These are phyloP conservation scores for Pharnaceum exiguum DNA, from an alignment of 148 eudicot genomes.

Conservation along the genomic window DNA sequence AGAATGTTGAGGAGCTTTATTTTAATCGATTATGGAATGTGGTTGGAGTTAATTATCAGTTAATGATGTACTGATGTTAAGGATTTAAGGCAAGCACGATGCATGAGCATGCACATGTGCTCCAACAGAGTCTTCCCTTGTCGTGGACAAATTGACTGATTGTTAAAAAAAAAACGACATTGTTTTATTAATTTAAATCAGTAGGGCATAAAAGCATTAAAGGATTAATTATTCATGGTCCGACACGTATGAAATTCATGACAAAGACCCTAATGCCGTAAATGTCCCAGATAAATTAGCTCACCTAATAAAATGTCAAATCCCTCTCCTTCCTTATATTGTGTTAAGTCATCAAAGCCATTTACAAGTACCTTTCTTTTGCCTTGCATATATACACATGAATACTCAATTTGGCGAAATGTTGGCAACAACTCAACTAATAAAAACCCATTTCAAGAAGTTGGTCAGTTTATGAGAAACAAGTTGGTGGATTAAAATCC, in stretches of 20 bases:
- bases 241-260: conserved; percentile 4
- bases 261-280: conserved; percentile 1
- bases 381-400: not conserved
- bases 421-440: conserved; percentile 20
- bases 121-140: conserved; percentile 13
- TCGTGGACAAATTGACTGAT: not conserved
- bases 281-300: conserved; percentile 23
- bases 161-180: not conserved
- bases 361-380: not conserved
- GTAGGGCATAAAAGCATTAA: not conserved
- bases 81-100: not conserved
- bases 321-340: not conserved
- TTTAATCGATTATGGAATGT: conserved; percentile 17
- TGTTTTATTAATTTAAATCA: not conserved
- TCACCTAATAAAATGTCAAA: conserved; percentile 29
- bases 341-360: conserved; percentile 19
- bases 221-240: not conserved
- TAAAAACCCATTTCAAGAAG: not conserved
- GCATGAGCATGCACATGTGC: conserved; percentile 25
- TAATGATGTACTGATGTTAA: not conserved
- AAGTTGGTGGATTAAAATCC: conserved; percentile 22
- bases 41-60: conserved; percentile 12
- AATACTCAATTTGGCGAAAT: not conserved
- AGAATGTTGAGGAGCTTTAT: conserved; percentile 27
- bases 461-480: conserved; percentile 24